Conservation (phyloP, 208 protist species). For the Trypanosoma vivax region DNA sequence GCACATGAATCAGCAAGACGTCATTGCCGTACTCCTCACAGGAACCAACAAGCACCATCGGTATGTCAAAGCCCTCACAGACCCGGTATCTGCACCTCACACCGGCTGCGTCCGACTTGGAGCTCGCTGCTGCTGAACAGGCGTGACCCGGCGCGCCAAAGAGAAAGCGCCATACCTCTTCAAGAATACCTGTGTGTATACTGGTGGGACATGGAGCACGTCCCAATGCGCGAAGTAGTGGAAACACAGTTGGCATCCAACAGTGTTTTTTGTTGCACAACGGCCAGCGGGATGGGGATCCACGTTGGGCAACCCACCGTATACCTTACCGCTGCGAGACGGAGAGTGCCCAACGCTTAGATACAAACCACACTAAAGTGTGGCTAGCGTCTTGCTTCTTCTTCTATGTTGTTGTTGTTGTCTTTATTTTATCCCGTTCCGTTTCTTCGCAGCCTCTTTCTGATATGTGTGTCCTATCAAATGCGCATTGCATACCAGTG, state of each 20-base stretch:
- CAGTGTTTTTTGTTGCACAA: background rate
- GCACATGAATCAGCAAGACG: slow-evolving; percentile 50
- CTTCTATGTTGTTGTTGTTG: background rate
- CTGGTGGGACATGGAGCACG: slow-evolving; percentile 4
- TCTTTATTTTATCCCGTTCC: background rate
- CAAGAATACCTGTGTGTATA: slow-evolving; percentile 1
- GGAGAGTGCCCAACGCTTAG: no score
- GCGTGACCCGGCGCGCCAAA: background rate
- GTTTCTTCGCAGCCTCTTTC: no score
- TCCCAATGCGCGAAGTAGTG: slow-evolving; percentile 16
- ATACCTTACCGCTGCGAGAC: no score
- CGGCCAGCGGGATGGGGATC: background rate
- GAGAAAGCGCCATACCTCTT: slow-evolving; percentile 1
- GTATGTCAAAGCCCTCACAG: slow-evolving; percentile 19
- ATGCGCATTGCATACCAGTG: no score
- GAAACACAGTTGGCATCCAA: slow-evolving; percentile 15
- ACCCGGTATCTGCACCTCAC: slow-evolving; percentile 15
- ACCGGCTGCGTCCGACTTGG: background rate
- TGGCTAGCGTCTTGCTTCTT: background rate
- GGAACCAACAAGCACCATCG: slow-evolving; percentile 27
- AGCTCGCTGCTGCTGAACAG: no score
- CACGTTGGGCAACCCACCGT: no score
- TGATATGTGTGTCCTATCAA: no score
- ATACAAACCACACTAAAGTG: no score
- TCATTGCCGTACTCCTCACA: slow-evolving; percentile 18